Base-by-base conservation (phyloP, 192 early-diverging fungal genomes). In the Gigaspora rosea region DNA sequence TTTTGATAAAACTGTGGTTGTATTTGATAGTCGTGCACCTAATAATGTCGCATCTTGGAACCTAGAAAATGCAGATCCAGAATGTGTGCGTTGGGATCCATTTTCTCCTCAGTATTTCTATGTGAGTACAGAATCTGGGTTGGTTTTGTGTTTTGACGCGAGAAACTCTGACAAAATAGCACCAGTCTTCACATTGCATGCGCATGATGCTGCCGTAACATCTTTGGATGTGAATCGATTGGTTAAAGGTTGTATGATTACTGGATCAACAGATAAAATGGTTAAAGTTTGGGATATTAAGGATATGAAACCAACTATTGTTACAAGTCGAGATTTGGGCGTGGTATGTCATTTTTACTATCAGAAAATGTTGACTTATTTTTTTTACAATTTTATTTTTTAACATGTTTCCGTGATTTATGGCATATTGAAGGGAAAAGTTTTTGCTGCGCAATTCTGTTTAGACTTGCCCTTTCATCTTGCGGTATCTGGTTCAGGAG, bases 231-330 rank as follows among this genome's bases (percentile, higher is more conserved):
- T 97, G 75, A 94, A 91, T 82, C 84, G 94, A 2, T 75, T 80
- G 7, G 82, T 97, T 12, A 82, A 85, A n/a, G 96, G 95, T 1
- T 89, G 93, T 56, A 79, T 99, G 73, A 92, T 98, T 18, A 99
- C 98, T 0, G 98, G 96, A 22, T 93, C 93, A 5, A 86, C 90
- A 1, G 98, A 99, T 76, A 93, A 94, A 77, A 86, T 84, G 4
- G 92, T 96, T 85, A 99, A 98, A 86, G 85, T 99, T 41, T 99
- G 98, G 98, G 89, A 92, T 77, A 86, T 95, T 10, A 87, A 87
- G 50, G 88, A 95, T 47, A 82, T 84, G 77, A 88, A 90, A 65
- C 92, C 96, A 56, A 84, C 89, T 71, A 88, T 96, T 93, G 88
- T 99, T 8, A 86, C 93, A 46, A 96, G 94, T 78, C 89, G 94